Percentiles rank a stretch among this genome's conserved stretches.
Evolutionary conservation across 2,329 filamentous ascomycete genomes (phyloP).

Genomic region (Aureobasidium sp.): DNA sequence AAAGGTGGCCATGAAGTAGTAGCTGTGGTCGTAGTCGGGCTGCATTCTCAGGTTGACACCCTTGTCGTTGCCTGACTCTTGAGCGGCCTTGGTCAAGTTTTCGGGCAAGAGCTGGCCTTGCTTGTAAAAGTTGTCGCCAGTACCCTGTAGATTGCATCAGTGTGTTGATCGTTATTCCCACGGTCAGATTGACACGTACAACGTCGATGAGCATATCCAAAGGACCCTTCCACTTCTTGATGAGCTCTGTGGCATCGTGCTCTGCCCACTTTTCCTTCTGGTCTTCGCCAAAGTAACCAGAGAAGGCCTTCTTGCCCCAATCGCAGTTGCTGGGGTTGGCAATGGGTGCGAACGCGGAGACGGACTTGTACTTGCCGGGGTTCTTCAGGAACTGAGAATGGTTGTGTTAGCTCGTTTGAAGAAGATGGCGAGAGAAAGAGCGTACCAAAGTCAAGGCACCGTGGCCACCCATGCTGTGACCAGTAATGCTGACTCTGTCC

Average conservation of each 20-base stretch:
- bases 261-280: conserved; percentile 70
- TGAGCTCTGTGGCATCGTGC: conserved; percentile 85
- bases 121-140: conserved; percentile 94
- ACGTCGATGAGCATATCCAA: conserved; percentile 82
- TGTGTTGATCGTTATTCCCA: background rate
- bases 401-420: background rate
- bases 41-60: conserved; percentile 77
- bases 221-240: conserved; percentile 63
- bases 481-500: conserved; percentile 68
- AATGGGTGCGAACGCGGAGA: conserved; percentile 86
- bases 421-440: too few species aligned
- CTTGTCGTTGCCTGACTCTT: conserved; percentile 60
- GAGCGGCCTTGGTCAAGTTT: conserved; percentile 75
- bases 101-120: conserved; percentile 86
- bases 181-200: conserved; percentile 39
- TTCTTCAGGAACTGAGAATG: conserved; percentile 66
- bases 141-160: conserved; percentile 50
- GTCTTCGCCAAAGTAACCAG: conserved; percentile 73
- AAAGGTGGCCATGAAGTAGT: conserved; percentile 92
- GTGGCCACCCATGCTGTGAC: conserved; percentile 96
- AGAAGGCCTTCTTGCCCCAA: conserved; percentile 94
- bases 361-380: conserved; percentile 79
- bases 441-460: conserved; percentile 72
- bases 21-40: conserved; percentile 90
- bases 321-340: conserved; percentile 75